phyloP scores from a whole-genome alignment of 1,139 yeast genomes.

The Scheffersomyces segobiensis region DNA sequence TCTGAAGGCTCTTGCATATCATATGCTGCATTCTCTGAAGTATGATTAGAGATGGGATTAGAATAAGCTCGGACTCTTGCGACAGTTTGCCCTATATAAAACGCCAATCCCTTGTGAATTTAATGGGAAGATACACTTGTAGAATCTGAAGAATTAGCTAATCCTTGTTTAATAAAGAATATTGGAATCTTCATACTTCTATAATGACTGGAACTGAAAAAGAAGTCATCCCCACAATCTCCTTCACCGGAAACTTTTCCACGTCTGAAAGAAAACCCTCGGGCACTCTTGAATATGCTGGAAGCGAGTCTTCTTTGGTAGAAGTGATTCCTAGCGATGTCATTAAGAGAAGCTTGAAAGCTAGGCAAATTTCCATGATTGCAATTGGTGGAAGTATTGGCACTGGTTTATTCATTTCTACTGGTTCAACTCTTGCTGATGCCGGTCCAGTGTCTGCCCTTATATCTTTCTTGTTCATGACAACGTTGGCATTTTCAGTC shows the following conservation, averaged over 20 bases:
- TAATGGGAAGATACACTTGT: too few relatives aligned
- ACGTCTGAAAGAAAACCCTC: background rate
- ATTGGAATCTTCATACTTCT: background rate
- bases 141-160: background rate
- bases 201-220: background rate
- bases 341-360: constrained; percentile 4
- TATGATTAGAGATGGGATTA: background rate
- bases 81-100: background rate
- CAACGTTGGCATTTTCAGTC: constrained; percentile 33
- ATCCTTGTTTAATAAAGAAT: background rate
- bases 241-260: background rate
- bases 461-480: constrained; percentile 33
- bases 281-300: background rate
- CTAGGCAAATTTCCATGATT: constrained; percentile 9
- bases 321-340: background rate
- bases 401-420: constrained; percentile 38
- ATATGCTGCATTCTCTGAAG: background rate
- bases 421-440: constrained; percentile 30
- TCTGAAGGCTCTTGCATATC: background rate
- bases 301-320: background rate
- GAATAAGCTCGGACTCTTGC: background rate
- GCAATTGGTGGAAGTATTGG: constrained; percentile 38
- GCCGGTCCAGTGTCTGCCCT: constrained; percentile 41
- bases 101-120: background rate
- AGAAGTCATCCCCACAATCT: background rate